Base-by-base conservation (phyloP, 805 yeast species). In the Tetrapisispora fleetii region DNA sequence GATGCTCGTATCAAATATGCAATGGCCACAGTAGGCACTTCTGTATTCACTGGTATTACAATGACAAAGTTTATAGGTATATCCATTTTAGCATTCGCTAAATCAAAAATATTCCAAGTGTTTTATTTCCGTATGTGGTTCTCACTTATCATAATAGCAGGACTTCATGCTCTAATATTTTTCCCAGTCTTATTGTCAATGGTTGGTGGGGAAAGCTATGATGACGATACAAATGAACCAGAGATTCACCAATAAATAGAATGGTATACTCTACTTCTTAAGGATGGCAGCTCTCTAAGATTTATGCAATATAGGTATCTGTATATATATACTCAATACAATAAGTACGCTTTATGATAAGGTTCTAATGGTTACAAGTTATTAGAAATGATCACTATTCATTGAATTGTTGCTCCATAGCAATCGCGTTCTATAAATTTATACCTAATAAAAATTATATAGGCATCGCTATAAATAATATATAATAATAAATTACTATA, bases 121-220 rank as follows among this genome's bases (percentile, higher is more conserved):
- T 91, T 87, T 65, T 91, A 93, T 64, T 91, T 91, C 73, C 71
- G 95, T 52, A 90, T 91, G 96, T 91, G 98, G 98, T 67, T 85
- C 13, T 72, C 89, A 0, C 71, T 91, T 51, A 83, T 91, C 9
- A 52, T 84, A 1, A 70, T 85, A 48, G 96, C 95, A 1, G 79
- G 90, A 0, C 54, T 84, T 1, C 97, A 91, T 63, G 78, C 93
- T 3, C 71, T 91, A 46, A 74, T 85, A 37, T 77, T 91, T 49
- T 69, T 91, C 46, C 99, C 99, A 0, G 78, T 87, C 5, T 62
- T 83, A 27, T 69, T 91, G 37, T 75, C 87, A 24, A 67, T 72
- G 46, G 70, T 73, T 54, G 95, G 93, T 11, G 85, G 86, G 3
- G 37, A 33, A n/a, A 22, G 43, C 16, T 45, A 32, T 24, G 14